Conservation (phyloP, 2,329 filamentous ascomycete genomes). For the Aotearoamyces nothofagi region DNA sequence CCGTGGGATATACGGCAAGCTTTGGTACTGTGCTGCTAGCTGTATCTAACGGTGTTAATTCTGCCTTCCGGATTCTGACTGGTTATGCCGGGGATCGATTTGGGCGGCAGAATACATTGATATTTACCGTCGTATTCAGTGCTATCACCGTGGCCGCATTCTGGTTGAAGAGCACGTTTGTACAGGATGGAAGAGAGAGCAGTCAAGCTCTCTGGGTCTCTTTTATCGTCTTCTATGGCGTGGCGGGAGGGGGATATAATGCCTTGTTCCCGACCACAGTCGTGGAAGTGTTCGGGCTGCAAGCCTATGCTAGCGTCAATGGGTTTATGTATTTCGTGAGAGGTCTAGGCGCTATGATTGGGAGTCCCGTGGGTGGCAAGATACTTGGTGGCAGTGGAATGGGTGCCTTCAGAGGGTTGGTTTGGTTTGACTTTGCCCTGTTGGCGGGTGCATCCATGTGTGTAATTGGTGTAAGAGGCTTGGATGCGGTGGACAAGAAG, state of each 20-base stretch:
- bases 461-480: constrained; percentile 26
- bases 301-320: constrained; percentile 30
- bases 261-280: constrained; percentile 29
- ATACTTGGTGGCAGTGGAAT: constrained; percentile 22
- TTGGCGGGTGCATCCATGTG: constrained; percentile 23
- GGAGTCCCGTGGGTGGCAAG: constrained; percentile 27
- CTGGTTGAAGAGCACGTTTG: constrained; percentile 20
- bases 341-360: constrained; percentile 27
- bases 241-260: constrained; percentile 28
- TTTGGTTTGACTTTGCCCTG: constrained; percentile 26
- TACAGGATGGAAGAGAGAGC: no score
- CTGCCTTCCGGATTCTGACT: constrained; percentile 25
- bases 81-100: constrained; percentile 30
- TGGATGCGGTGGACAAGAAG: constrained; percentile 22
- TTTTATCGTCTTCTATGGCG: constrained; percentile 27
- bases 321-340: constrained; percentile 29
- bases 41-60: constrained; percentile 28
- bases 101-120: constrained; percentile 31
- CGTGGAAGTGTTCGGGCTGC: constrained; percentile 31
- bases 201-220: constrained; percentile 23
- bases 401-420: constrained; percentile 22
- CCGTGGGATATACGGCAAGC: constrained; percentile 24
- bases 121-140: constrained; percentile 24
- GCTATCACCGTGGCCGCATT: constrained; percentile 22
- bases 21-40: constrained; percentile 29